These are phyloP conservation scores for Diddensiella transvaalensis DNA, from an alignment of 805 yeast species.

Conservation along the genomic window DNA sequence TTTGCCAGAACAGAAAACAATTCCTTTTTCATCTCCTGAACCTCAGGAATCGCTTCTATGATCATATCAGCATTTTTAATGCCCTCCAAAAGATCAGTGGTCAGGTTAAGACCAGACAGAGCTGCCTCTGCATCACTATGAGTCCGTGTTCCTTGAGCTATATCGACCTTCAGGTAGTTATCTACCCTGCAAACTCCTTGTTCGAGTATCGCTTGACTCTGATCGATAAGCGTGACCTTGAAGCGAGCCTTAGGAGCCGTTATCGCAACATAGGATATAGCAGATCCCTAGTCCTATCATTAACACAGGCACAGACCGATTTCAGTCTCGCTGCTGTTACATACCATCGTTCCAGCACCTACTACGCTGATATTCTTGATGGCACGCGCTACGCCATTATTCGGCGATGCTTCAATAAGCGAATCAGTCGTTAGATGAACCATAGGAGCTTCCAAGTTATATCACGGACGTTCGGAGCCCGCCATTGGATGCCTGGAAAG, in stretches of 20 bases:
- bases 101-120: constrained; percentile 22
- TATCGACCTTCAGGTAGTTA: constrained; percentile 34
- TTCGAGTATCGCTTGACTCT: background rate
- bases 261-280: no score
- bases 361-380: no score
- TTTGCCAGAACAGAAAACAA: constrained; percentile 34
- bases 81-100: constrained; percentile 24
- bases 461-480: no score
- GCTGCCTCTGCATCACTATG: constrained; percentile 28
- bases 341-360: no score
- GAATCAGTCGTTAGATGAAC: no score
- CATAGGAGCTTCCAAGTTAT: no score
- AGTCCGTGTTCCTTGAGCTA: constrained; percentile 32
- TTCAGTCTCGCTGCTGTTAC: no score
- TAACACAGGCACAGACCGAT: no score
- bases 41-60: constrained; percentile 41
- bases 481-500: no score
- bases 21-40: constrained; percentile 30
- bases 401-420: no score
- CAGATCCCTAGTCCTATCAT: no score
- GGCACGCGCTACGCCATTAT: no score
- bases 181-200: constrained; percentile 14
- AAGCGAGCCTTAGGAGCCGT: constrained; percentile 1
- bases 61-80: constrained; percentile 33
- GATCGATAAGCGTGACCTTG: background rate